Percentiles rank a stretch among this genome's conserved stretches.
Evolutionary conservation across 2,329 filamentous ascomycete genomes (phyloP).

Genomic region (Teratosphaeria zuluensis): DNA sequence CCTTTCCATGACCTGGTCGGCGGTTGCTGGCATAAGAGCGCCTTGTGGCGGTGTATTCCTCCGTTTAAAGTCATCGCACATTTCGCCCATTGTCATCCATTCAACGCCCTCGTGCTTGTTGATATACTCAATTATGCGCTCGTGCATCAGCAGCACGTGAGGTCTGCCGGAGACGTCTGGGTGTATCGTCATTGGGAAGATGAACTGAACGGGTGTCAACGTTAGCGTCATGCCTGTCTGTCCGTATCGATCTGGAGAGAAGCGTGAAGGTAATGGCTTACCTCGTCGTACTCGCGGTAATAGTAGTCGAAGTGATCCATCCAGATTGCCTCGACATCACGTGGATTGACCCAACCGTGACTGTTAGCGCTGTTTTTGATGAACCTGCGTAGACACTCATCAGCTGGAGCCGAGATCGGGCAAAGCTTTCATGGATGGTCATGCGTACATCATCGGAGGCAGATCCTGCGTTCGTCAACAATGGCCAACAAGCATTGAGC

Average conservation of each 20-base stretch:
- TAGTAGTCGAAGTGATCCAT: constrained; percentile 61
- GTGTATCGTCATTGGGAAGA: constrained; percentile 68
- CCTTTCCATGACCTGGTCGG: constrained; percentile 22
- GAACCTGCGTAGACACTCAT: constrained; percentile 42
- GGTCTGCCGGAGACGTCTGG: constrained; percentile 56
- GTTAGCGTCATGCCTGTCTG: no score
- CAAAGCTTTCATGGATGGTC: neutral
- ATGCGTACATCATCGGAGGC: neutral
- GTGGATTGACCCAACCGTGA: constrained; percentile 46
- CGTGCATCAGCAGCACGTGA: constrained; percentile 63
- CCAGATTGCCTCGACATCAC: constrained; percentile 55
- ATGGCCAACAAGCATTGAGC: neutral
- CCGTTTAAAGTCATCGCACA: constrained; percentile 63
- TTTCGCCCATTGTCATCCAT: constrained; percentile 61
- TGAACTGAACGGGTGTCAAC: constrained; percentile 33
- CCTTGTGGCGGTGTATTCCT: constrained; percentile 49
- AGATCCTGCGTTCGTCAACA: neutral
- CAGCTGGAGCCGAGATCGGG: neutral
- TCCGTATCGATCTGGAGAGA: no score
- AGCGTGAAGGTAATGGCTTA: neutral
- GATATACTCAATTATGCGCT: constrained; percentile 57
- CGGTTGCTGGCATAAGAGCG: constrained; percentile 50
- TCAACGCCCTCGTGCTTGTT: constrained; percentile 54
- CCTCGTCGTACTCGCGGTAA: constrained; percentile 62
- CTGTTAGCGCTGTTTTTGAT: constrained; percentile 55